Evolutionary conservation across 208 protist genomes (phyloP).

Genomic region (Borovskyia barvae): DNA sequence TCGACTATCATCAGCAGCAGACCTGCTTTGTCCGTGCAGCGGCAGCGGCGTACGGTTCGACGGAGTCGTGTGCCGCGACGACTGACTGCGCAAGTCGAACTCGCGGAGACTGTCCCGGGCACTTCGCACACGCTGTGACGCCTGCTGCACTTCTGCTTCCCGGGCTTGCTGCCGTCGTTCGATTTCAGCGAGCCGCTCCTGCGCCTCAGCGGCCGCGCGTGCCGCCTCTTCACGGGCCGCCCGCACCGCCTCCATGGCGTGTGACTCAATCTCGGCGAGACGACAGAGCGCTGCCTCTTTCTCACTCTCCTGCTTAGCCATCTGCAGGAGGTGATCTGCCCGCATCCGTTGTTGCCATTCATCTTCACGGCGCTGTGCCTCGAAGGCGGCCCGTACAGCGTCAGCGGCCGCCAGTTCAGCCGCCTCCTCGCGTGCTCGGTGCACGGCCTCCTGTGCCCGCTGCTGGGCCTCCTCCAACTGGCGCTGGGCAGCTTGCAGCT

Average conservation of each 20-base stretch:
- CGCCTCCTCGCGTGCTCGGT: constrained; percentile 41
- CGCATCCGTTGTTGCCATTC: constrained; percentile 26
- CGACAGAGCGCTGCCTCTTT: constrained; percentile 29
- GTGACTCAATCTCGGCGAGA: constrained; percentile 34
- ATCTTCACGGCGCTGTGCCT: constrained; percentile 35
- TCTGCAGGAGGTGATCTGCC: constrained; percentile 26
- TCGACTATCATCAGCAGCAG: no score
- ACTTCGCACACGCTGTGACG: constrained; percentile 23
- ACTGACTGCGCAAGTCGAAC: constrained; percentile 23
- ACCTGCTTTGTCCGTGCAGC: no score
- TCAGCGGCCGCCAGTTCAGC: constrained; percentile 37
- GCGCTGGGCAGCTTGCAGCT: constrained; percentile 51
- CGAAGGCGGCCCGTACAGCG: constrained; percentile 26
- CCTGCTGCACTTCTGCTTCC: constrained; percentile 34
- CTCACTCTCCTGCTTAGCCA: constrained; percentile 35
- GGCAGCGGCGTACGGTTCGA: no score
- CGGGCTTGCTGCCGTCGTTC: constrained; percentile 40
- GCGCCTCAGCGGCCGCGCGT: constrained; percentile 27
- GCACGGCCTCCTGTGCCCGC: constrained; percentile 34
- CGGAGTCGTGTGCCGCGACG: constrained; percentile 18
- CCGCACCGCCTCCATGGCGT: constrained; percentile 41
- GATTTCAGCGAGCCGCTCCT: constrained; percentile 45
- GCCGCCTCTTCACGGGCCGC: constrained; percentile 35
- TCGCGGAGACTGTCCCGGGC: constrained; percentile 25
- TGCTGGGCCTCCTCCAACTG: constrained; percentile 51